Base-by-base conservation (phyloP, 257 asterid genomes). In the Ilex aquifolium region DNA sequence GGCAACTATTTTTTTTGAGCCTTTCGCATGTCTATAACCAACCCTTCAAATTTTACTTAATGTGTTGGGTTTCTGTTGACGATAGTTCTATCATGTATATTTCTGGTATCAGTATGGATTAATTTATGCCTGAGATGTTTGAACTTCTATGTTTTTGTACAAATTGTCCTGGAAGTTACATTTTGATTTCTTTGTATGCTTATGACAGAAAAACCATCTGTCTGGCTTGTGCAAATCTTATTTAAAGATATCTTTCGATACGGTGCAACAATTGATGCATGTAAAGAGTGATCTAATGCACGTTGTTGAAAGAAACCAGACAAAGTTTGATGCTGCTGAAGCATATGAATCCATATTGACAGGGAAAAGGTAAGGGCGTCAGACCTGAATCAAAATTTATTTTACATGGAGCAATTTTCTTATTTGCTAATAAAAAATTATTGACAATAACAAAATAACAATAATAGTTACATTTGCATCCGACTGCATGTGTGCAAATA, bases 251-350 rank as follows among this genome's bases (percentile, higher is more conserved):
- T 87, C 94, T 71, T 90, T 89, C 77, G 95, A 93, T 74, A 89
- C 95, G 61, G 99, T 93, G 69, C 99, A 93, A 85, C 97, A 93
- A 82, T 61, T 93, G 85, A 87, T 85, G 94, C 85, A 80, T 36
- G 95, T 93, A 66, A 93, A 85, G 81, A 84, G 70, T 53, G 97
- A 90, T 69, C 85, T 93, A 40, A 78, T 83, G 75, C 97, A 88
- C 61, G 78, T 87, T 69, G 97, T 87, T 71, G 95, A 93, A 75
- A 85, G 91, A 80, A 93, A 89, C 78, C 81, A 77, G 74, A 87
- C 85, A 7, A 90, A 84, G 76, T 58, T 88, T 83, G 94, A 87
- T 55, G 91, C 99, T 17, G 85, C 79, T 73, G 94, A 87, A 76
- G 97, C 97, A 69, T 90, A 93, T 61, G 95, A 93, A 69, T 85